Percentiles rank a stretch among this genome's conserved stretches.
phyloP scores from a whole-genome alignment of 805 yeast genomes.

The Starmerella vaccinii region DNA sequence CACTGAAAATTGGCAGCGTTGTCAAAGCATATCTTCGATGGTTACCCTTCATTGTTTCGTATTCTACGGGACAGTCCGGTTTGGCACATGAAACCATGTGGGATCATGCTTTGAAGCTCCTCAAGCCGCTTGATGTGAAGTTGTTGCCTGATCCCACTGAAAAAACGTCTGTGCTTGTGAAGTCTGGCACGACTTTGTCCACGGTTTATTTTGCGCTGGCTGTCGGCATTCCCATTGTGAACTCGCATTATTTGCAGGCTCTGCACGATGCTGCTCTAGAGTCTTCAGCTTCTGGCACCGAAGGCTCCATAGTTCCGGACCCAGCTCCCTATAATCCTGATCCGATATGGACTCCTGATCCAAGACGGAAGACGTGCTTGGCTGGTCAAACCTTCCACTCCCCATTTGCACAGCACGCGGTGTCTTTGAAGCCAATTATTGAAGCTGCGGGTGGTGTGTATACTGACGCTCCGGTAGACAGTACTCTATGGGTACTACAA shows the following conservation, averaged over 20 bases:
- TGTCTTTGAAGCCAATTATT: constrained; percentile 25
- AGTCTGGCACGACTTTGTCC: constrained; percentile 25
- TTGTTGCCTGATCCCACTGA: constrained; percentile 23
- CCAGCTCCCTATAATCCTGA: constrained; percentile 24
- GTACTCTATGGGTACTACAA: background rate
- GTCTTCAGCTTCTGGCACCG: constrained; percentile 22
- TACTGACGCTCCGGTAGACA: background rate
- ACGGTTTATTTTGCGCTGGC: constrained; percentile 31
- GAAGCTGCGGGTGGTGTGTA: constrained; percentile 26
- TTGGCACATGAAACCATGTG: constrained; percentile 18
- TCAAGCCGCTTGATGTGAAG: constrained; percentile 29
- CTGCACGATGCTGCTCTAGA: constrained; percentile 17
- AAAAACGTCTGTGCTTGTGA: constrained; percentile 28
- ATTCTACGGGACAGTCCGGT: constrained; percentile 22
- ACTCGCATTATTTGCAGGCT: constrained; percentile 23
- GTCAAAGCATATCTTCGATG: constrained; percentile 23
- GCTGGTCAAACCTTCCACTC: constrained; percentile 25
- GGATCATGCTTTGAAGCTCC: constrained; percentile 10
- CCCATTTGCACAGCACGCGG: constrained; percentile 18
- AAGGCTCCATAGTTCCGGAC: constrained; percentile 24
- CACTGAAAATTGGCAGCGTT: constrained; percentile 23
- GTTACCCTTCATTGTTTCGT: constrained; percentile 25
- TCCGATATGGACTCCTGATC: constrained; percentile 23
- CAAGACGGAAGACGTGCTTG: constrained; percentile 25
- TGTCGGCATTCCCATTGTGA: constrained; percentile 29